A percentile compares a stretch with the other conserved stretches of the same genome.
These are phyloP conservation scores for Carex pumila DNA, from an alignment of 176 grass and related monocot genomes.

Conservation along the genomic window DNA sequence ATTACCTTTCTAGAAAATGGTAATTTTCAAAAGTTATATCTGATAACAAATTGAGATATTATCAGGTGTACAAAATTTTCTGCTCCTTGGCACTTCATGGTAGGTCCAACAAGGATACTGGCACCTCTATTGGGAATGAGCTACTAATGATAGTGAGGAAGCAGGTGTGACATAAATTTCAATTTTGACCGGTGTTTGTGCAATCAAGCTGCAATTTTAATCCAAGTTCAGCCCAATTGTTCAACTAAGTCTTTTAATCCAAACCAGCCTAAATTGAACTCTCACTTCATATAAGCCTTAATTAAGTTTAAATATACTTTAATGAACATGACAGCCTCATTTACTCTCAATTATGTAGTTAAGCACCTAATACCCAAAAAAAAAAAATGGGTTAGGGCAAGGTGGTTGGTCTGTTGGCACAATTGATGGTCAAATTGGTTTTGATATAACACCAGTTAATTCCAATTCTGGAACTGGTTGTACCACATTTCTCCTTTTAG, in stretches of 20 bases:
- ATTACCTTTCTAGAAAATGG: constrained; percentile 9
- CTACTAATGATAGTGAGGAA: constrained; percentile 96
- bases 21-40: neutral
- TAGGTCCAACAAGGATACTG: constrained; percentile 45
- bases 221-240: neutral
- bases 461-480: neutral
- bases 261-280: neutral
- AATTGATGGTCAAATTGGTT: neutral
- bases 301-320: neutral
- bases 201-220: neutral
- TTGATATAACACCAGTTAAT: neutral
- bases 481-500: constrained; percentile 5
- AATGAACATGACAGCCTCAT: neutral
- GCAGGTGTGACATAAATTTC: constrained; percentile 38
- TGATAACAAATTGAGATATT: constrained; percentile 1
- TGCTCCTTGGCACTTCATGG: constrained; percentile 68
- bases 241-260: neutral
- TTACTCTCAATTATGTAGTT: neutral
- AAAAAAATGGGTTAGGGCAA: neutral
- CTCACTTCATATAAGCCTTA: neutral
- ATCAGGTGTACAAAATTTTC: constrained; percentile 80
- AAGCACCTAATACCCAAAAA: neutral
- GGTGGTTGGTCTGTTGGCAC: neutral
- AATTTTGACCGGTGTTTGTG: neutral
- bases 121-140: constrained; percentile 68